Evolutionary conservation across 768 basidiomycete species (phyloP), one percentile per base, ranked within the genome.

Genomic region (Mycena epipterygia): DNA sequence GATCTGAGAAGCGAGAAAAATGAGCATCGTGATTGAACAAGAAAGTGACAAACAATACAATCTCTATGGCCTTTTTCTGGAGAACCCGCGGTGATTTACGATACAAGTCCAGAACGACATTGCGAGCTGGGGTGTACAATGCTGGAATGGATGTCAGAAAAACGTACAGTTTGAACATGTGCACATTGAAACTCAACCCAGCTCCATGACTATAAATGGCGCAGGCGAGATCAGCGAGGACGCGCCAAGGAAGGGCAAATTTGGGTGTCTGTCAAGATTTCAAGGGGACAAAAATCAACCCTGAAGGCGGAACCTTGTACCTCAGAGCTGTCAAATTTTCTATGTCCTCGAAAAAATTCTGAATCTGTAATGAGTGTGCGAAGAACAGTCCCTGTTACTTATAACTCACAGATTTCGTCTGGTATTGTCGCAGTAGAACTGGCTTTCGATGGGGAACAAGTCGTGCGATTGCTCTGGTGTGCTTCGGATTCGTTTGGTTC

Each of bases 151-250:
- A 33, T 32, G 42, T 60, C n/a, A 60, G 42, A n/a, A 60, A 9
- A 21, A 30, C 32, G 27, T 21, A 13, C 14, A 11, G n/a, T 3
- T 42, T 35, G 32, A 48, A 21, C n/a, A n/a, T n/a, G 14, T 14
- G 35, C 35, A 37, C 35, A 37, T 37, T 14, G 7, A 7, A 7
- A 48, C 44, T 48, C 44, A 48, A 60, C 59, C 0, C 7, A 35
- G 19, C 30, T 60, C 59, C 44, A 48, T 32, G 11, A 60, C 42
- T 7, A 60, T 60, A 25, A 60, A 60, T 14, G 59, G 59, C 6
- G 2, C 21, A 19, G 59, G 44, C 13, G 59, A 17, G 0, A 35
- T n/a, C 21, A 48, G 30, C 29, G 59, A 13, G 44, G 59, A 60
- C 17, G 59, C 59, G 59, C 59, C 59, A 33, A 60, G 44, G 35